Conservation (phyloP, 2,329 filamentous ascomycete genomes). For the Colletotrichum gloeosporioides region DNA sequence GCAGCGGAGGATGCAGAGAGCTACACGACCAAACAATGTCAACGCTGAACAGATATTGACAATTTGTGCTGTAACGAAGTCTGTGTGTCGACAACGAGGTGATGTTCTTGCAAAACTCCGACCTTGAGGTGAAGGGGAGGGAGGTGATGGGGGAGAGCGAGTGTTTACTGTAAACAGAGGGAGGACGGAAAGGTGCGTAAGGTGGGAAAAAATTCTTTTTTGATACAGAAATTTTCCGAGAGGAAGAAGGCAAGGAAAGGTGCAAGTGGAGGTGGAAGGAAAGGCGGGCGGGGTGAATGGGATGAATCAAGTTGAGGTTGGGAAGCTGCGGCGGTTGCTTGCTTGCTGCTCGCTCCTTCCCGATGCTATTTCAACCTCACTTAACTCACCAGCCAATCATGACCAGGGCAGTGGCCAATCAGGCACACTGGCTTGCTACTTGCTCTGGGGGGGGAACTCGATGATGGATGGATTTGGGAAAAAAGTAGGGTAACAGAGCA, state of each 20-base stretch:
- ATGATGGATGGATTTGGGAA: not conserved
- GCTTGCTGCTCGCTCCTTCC: conserved; percentile 4
- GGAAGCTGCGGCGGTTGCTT: not conserved
- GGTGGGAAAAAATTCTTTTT: not conserved
- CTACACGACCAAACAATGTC: conserved; percentile 52
- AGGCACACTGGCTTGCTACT: not conserved
- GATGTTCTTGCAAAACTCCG: conserved; percentile 6
- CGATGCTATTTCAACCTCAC: not conserved
- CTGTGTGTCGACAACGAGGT: conserved; percentile 1
- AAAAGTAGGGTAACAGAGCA: not conserved
- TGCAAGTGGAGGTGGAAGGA: not conserved
- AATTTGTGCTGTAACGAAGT: conserved; percentile 5
- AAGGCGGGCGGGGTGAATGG: not conserved
- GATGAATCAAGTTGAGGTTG: conserved; percentile 13
- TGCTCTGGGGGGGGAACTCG: not conserved
- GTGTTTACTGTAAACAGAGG: not conserved
- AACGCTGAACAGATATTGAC: conserved; percentile 29
- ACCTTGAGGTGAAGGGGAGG: not conserved
- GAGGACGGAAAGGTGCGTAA: not conserved
- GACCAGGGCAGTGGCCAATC: not conserved
- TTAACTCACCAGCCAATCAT: not conserved
- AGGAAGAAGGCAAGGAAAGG: not conserved
- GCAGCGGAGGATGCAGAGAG: conserved; percentile 82
- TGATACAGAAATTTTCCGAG: not conserved
- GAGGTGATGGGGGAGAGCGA: not conserved